Evolutionary conservation across 2,329 filamentous ascomycete species (phyloP), one percentile per base, ranked within the genome.

Genomic region (Zalaria obscura): DNA sequence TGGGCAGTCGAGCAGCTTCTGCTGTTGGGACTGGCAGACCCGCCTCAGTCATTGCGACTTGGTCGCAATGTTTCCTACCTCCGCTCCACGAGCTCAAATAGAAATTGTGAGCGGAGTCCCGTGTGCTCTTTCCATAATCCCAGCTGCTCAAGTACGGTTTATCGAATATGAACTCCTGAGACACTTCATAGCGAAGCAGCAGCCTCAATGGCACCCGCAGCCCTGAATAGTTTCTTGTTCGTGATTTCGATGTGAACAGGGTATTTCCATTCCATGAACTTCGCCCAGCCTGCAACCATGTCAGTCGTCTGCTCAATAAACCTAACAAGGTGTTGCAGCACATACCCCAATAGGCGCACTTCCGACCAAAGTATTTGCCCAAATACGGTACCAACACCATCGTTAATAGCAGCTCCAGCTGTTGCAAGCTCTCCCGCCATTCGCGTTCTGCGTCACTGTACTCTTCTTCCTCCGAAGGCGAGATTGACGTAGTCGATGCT

Each of bases 251-350:
- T 70, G 46, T 93, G 81, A 42, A 93, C 80, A 0, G 78, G 78
- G 58, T 94, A 91, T 61, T 83, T 80, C 88, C 87, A 96, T 60
- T 86, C 77, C 88, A 95, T 95, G 58, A 87, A 93, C 55, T 81
- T 79, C 25, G 80, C 81, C 88, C 89, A 95, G 51, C 86, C 88
- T 94, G 52, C 35, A 46, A 3, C n/a, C 18, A 18, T 18, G 18
- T 18, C 18, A 18, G 18, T 18, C 18, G 18, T 18, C 18, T 18
- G 18, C 1, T 5, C 29, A 35, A 59, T 58, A 41, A 44, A 28
- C 31, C 28, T 35, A 29, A 5, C 7, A 6, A 36, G 33, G 29
- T 8, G 26, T 10, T 27, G 43, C 31, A 8, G 11, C 28, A 29
- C 28, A 25, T 72, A 95, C 89, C 86, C 85, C 87, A 95, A 59